Base-by-base conservation (phyloP, 1,284 basidiomycete genomes). In the Cutaneotrichosporon sp. region DNA sequence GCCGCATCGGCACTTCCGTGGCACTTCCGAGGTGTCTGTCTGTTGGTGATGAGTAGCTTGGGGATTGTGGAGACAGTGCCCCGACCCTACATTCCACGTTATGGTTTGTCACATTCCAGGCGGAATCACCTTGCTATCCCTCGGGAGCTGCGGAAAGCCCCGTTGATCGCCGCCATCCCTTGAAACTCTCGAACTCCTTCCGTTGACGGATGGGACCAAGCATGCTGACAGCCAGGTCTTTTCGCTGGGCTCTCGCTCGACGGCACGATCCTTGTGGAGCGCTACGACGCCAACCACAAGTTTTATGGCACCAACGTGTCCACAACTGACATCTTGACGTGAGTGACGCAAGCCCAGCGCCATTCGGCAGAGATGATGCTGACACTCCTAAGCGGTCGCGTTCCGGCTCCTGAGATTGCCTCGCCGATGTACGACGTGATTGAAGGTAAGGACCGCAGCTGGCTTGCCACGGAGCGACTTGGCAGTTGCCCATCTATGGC, bases 231-330 rank as follows among this genome's bases (percentile, higher is more conserved):
- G 25, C 24, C 52, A 92, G 94, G 95, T 66, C 84, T 99, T 47
- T 99, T 95, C 71, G 95, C 95, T 2, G 95, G 95, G 25, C 80
- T 99, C 52, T 95, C 92, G 3, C 83, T 99, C 52, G 97, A 99
- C 78, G 97, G 97, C 1, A 97, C 95, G 0, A 91, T 86, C 47
- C 85, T 99, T 59, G 91, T 99, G 63, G 95, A 98, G 80, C 87
- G 95, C 70, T 95, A 92, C 77, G 94, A 97, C 75, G 89, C 93
- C 58, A 95, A 95, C 76, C 86, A 88, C 58, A 92, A 94, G 31
- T 99, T 98, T 81, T 99, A 99, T 73, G 97, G 95, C 11, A 93
- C 92, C 18, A 83, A 87, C 13, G 88, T 99, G 24, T 91, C 95
- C 1, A 91, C 92, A 0, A 84, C 86, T 52, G 93, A 97, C 76